Evolutionary conservation across 202 grass and related monocot species (phyloP).

Genomic region (Hordeum pubiflorum): DNA sequence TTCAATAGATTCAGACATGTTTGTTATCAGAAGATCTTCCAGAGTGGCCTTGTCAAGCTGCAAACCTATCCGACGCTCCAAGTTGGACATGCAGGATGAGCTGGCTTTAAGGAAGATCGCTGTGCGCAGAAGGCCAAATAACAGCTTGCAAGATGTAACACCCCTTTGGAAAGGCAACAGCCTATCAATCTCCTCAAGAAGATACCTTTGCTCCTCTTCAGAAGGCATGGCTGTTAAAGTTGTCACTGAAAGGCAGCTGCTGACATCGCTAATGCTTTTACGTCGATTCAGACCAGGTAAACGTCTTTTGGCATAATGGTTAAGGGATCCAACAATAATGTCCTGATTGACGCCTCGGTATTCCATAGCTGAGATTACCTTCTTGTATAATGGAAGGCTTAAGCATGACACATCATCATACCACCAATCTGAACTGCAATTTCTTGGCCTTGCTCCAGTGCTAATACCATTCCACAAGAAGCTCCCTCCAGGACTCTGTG

Average conservation of each 20-base stretch:
- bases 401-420: conserved; percentile 72
- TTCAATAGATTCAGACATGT: conserved; percentile 59
- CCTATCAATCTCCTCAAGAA: conserved; percentile 84
- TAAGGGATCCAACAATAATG: conserved; percentile 61
- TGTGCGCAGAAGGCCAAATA: conserved; percentile 78
- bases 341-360: conserved; percentile 59
- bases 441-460: conserved; percentile 58
- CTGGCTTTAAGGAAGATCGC: conserved; percentile 79
- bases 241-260: conserved; percentile 40
- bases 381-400: conserved; percentile 65
- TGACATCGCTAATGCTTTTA: conserved; percentile 51
- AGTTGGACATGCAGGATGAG: conserved; percentile 56
- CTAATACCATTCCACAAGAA: conserved; percentile 91
- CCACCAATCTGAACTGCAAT: conserved; percentile 72
- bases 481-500: conserved; percentile 66
- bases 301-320: conserved; percentile 67
- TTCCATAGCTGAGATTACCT: conserved; percentile 72
- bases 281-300: conserved; percentile 75
- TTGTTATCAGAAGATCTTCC: conserved; percentile 80
- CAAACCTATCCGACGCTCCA: conserved; percentile 78
- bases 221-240: conserved; percentile 34
- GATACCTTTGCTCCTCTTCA: conserved; percentile 77
- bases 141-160: conserved; percentile 55
- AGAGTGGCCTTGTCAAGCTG: conserved; percentile 74
- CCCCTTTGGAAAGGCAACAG: conserved; percentile 72